Conservation (phyloP, 306 rosid genomes). For the Dryas octopetala region DNA sequence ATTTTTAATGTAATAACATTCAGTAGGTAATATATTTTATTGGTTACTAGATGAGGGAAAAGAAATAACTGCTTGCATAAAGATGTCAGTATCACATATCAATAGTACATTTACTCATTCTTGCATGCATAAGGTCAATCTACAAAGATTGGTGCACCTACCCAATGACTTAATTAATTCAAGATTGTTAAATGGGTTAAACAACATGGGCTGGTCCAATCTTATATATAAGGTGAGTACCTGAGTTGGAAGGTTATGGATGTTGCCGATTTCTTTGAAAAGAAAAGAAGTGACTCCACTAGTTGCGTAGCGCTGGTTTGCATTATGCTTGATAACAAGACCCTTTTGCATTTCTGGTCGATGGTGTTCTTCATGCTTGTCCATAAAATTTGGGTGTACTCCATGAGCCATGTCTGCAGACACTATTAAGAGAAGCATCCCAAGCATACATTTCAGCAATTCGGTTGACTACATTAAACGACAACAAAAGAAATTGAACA, state of each 20-base stretch:
- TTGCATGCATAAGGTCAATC: not conserved
- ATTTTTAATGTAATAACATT: not conserved
- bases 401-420: constrained; percentile 99
- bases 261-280: constrained; percentile 76
- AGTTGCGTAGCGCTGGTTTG: constrained; percentile 96
- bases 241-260: constrained; percentile 88
- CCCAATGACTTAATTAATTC: not conserved
- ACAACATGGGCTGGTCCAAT: constrained; percentile 10
- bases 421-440: constrained; percentile 48
- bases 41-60: not conserved
- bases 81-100: not conserved
- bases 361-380: constrained; percentile 92
- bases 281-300: constrained; percentile 89
- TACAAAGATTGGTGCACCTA: not conserved
- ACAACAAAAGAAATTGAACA: constrained; percentile 9
- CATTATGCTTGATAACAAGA: constrained; percentile 89
- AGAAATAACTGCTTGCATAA: not conserved
- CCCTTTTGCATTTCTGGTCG: constrained; percentile 91
- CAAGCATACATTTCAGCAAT: constrained; percentile 31
- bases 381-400: constrained; percentile 88
- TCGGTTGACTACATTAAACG: constrained; percentile 17
- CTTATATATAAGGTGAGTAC: constrained; percentile 27
- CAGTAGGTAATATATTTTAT: not conserved
- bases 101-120: not conserved
- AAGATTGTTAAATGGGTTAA: constrained; percentile 2